Evolutionary conservation across 805 yeast species (phyloP).

Genomic region (Candida xyloterini): DNA sequence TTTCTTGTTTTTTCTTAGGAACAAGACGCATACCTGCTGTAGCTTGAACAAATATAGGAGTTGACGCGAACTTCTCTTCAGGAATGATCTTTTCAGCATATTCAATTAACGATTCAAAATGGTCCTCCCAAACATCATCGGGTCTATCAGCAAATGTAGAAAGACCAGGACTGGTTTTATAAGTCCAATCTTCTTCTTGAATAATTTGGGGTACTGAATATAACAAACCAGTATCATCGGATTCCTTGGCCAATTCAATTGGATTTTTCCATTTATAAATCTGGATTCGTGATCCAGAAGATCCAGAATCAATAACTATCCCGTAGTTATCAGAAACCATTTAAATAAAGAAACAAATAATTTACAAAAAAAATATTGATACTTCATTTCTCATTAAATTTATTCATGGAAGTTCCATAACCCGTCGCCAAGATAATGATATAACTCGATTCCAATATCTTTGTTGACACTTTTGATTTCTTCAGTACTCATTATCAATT

Average conservation of each 20-base stretch:
- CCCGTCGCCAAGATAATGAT: conserved; percentile 87
- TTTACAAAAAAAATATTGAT: not conserved
- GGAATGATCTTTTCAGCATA: conserved; percentile 77
- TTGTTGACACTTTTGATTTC: conserved; percentile 81
- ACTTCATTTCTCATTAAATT: conserved; percentile 5
- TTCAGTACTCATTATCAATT: conserved; percentile 80
- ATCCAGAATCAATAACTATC: conserved; percentile 91
- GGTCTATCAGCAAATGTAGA: conserved; percentile 60
- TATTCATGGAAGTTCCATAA: conserved; percentile 55
- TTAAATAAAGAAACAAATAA: conserved; percentile 2
- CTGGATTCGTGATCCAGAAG: conserved; percentile 88
- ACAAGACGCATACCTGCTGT: conserved; percentile 96
- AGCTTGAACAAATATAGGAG: conserved; percentile 89
- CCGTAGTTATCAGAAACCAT: conserved; percentile 51
- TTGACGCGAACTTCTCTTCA: conserved; percentile 48
- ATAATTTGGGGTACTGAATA: conserved; percentile 65
- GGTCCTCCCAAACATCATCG: conserved; percentile 63
- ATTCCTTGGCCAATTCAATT: conserved; percentile 27
- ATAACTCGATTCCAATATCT: conserved; percentile 84
- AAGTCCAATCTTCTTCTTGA: conserved; percentile 66
- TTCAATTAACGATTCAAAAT: conserved; percentile 60
- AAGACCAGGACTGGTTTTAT: conserved; percentile 79
- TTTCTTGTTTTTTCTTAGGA: conserved; percentile 48
- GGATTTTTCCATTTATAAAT: conserved; percentile 77
- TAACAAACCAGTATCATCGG: conserved; percentile 34